Evolutionary conservation across 441 rosid genomes (phyloP), one percentile per base, ranked within the genome.

Genomic region (Manihot esculenta): DNA sequence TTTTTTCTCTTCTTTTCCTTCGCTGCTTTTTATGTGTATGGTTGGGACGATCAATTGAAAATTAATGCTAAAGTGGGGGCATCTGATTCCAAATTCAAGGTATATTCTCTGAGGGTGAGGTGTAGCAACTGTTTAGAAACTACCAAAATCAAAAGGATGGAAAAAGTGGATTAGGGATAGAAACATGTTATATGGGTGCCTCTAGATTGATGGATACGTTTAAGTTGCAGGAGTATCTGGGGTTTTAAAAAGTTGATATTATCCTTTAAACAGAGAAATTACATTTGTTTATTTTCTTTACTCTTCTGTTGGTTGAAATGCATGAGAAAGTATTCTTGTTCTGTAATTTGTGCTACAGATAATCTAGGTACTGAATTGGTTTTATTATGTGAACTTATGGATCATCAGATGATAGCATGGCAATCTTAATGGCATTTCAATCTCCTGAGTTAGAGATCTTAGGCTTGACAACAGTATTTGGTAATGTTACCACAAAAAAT

Each of bases 391-490:
- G 42, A 38, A 33, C 12, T 53, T 14, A 23, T 27, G 69, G 72
- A 48, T 72, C 64, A 14, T 42, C 84, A 92, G 99, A 94, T 84
- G 99, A 94, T 79, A 86, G 86, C 83, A 94, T 92, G 91, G 92
- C 97, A 62, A 86, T 94, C 69, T 68, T 94, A 66, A 94, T 94
- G 99, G 99, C 97, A 27, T 94, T 94, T 75, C 93, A 94, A 70
- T 79, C 88, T 72, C 94, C 89, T 0, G 84, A 84, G 77, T 41
- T 86, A 73, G 97, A 94, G 55, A 79, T 94, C 62, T 54, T 94
- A 74, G 97, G 99, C 27, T 58, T 94, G 78, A 94, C 97, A 3
- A 92, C 99, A 33, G 70, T 88, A 69, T 94, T 94, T 79, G 99
- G 97, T 66, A 94, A 92, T 78, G 94, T 87, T 59, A 35, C 79